Evolutionary conservation across 352 stramenopile species (phyloP), one percentile per base, ranked within the genome.

Genomic region (Phytophthora sp.): DNA sequence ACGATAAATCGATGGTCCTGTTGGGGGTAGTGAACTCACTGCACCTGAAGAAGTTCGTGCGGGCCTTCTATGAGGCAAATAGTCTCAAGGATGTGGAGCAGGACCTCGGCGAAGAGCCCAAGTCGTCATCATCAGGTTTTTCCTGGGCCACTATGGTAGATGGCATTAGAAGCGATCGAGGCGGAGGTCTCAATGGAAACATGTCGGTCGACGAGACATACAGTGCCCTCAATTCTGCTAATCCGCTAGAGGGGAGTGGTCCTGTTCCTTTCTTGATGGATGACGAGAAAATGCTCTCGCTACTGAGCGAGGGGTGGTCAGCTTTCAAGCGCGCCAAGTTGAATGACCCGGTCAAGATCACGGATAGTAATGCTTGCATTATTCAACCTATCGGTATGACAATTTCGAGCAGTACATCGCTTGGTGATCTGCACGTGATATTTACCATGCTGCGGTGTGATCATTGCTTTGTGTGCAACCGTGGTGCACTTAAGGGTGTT

Each of bases 371-470:
- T 27, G 41, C 76, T 9, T 91, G 82, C 55, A 45, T 76, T 42
- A 82, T 92, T 50, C 77, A 77, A 9, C 82, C 82, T 15, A 76
- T 87, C 45, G 81, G 72, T 4, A 82, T 91, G 63, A 94, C 79
- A 1, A 84, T 90, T 24, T 89, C 82, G 30, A 91, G 77, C 37
- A 76, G 65, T 21, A 95, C 84, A 17, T 68, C 86, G 18, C 71
- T 94, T 13, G 84, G 92, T 41, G 84, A 92, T 35, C 44, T 95
- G 8, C 87, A 95, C 71, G 83, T 95, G 56, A 87, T 95, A 50
- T 95, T 95, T 69, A 92, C 84, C 17, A 95, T 95, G 87, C 72
- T 95, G 37, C 82, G 85, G 3, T 94, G 84, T 58, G 79, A 89
- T 53, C 83, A 91, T 66, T 88, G 86, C 64, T 94, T 93, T 48